These are phyloP conservation scores for Vanilla planifolia DNA, from an alignment of 106 monocot genomes.

Conservation along the genomic window DNA sequence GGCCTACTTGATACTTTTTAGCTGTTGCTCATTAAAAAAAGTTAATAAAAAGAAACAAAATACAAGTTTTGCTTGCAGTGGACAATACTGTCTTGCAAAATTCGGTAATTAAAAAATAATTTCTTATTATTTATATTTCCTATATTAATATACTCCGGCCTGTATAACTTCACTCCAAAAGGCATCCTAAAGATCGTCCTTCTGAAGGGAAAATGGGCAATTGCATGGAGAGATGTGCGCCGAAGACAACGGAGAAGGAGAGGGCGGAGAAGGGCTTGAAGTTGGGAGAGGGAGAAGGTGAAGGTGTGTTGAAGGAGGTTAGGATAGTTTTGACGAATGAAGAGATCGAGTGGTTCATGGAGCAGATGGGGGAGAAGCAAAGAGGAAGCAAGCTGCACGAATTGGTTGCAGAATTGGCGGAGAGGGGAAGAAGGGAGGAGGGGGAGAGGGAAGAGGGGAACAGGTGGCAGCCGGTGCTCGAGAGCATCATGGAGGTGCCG, in stretches of 20 bases:
- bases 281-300: not conserved
- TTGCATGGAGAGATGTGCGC: conserved; percentile 10
- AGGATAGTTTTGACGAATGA: conserved; percentile 3
- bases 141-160: no score
- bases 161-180: no score
- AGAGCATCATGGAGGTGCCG: conserved; percentile 1
- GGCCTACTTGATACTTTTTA: no score
- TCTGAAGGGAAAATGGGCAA: conserved; percentile 23
- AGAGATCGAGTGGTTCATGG: conserved; percentile 8
- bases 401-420: conserved; percentile 1
- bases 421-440: not conserved
- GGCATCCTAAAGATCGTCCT: no score
- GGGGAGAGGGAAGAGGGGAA: not conserved
- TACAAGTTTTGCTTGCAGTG: no score
- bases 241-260: not conserved
- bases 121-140: no score
- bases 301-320: not conserved
- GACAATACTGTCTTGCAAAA: no score
- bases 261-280: not conserved
- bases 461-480: not conserved
- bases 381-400: conserved; percentile 1
- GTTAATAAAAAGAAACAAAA: no score
- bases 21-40: no score
- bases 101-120: no score
- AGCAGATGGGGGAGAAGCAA: conserved; percentile 5